Percentiles rank a stretch among this genome's conserved stretches.
Evolutionary conservation across 2,329 filamentous ascomycete species (phyloP).

Genomic region (Colletotrichum horii): DNA sequence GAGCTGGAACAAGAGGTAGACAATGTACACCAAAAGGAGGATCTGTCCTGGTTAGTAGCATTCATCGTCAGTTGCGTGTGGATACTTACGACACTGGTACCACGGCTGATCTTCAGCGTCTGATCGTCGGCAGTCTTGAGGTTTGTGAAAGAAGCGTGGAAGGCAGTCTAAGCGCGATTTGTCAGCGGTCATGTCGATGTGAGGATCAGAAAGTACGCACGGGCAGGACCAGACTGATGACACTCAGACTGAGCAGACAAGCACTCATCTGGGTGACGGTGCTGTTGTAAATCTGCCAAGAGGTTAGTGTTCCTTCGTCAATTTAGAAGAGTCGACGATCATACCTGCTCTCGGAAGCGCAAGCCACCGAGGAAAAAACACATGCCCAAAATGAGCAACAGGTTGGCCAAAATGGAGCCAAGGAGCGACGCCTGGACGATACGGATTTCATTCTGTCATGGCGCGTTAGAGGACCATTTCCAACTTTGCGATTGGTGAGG

Average conservation of each 20-base stretch:
- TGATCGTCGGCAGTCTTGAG: conserved; percentile 65
- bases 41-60: conserved; percentile 50
- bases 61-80: background rate
- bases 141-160: conserved; percentile 84
- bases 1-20: conserved; percentile 89
- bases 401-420: conserved; percentile 87
- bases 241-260: conserved; percentile 86
- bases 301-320: background rate
- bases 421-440: conserved; percentile 91
- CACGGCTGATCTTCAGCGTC: conserved; percentile 85
- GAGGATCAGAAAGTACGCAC: conserved; percentile 50
- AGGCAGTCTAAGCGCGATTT: conserved; percentile 68
- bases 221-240: conserved; percentile 86
- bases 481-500: background rate
- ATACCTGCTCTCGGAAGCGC: conserved; percentile 82
- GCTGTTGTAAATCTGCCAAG: conserved; percentile 80
- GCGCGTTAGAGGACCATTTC: background rate
- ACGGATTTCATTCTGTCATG: conserved; percentile 73
- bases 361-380: conserved; percentile 86
- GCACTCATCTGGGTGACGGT: conserved; percentile 97
- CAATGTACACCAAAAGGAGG: conserved; percentile 78
- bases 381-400: conserved; percentile 91
- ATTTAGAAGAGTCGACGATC: conserved; percentile 11
- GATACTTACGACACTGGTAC: conserved; percentile 78
- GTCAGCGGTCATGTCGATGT: conserved; percentile 41